Conservation (phyloP, 495 filamentous ascomycete species). For the Venustampulla echinocandica region DNA sequence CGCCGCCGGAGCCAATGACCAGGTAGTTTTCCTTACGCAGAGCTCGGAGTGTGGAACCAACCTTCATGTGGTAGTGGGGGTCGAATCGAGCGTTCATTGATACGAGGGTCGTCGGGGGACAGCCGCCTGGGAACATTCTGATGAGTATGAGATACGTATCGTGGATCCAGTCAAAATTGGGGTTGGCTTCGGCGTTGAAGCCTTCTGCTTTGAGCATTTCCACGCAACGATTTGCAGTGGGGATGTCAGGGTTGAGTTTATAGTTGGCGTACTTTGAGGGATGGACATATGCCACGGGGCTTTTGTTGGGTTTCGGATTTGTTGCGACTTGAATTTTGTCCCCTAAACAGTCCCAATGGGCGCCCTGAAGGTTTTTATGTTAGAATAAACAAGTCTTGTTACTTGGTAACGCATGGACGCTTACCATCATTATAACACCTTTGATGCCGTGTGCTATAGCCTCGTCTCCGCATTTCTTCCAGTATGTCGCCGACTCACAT, state of each 20-base stretch:
- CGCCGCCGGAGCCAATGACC: constrained; percentile 52
- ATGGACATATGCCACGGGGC: constrained; percentile 50
- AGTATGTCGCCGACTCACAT: constrained; percentile 47
- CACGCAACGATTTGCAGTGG: constrained; percentile 36
- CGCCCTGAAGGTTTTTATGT: constrained; percentile 34
- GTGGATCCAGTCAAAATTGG: constrained; percentile 54
- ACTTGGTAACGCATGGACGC: neutral
- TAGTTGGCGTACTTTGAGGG: constrained; percentile 51
- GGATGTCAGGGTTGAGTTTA: constrained; percentile 45
- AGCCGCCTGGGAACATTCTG: constrained; percentile 49
- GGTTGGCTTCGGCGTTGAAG: constrained; percentile 41
- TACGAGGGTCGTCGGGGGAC: constrained; percentile 51
- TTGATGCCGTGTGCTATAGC: constrained; percentile 47
- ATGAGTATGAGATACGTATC: constrained; percentile 56
- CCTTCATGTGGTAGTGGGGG: constrained; percentile 49
- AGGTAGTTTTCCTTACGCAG: constrained; percentile 43
- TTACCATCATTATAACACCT: constrained; percentile 55
- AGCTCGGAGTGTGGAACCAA: constrained; percentile 42
- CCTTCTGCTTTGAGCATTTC: constrained; percentile 34
- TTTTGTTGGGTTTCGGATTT: constrained; percentile 46
- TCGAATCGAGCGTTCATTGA: constrained; percentile 51
- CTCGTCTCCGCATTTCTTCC: constrained; percentile 53
- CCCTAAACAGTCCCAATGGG: constrained; percentile 47
- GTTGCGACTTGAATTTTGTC: constrained; percentile 45
- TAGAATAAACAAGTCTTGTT: neutral